Percentiles rank a stretch among this genome's conserved stretches.
These are phyloP conservation scores for Tuber borchii DNA, from an alignment of 495 filamentous ascomycete species.

Conservation along the genomic window DNA sequence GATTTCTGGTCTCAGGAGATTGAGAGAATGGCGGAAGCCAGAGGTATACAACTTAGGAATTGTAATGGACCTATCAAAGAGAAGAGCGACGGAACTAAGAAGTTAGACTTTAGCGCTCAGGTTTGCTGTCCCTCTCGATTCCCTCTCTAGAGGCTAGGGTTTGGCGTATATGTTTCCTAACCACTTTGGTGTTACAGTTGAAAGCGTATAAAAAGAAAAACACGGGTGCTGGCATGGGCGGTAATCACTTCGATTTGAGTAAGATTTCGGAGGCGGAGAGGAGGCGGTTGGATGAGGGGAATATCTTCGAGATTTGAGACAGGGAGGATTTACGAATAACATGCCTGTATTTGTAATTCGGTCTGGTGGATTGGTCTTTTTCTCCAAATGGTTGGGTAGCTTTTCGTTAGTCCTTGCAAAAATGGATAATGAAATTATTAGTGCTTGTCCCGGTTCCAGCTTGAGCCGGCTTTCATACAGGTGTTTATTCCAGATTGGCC, in stretches of 20 bases:
- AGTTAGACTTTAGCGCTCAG: background rate
- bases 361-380: background rate
- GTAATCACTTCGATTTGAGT: background rate
- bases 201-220: background rate
- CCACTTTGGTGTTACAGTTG: background rate
- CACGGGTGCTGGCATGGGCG: background rate
- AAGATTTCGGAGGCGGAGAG: background rate
- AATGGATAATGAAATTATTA: background rate
- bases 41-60: constrained; percentile 7
- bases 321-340: background rate
- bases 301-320: background rate
- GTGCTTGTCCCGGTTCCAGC: background rate
- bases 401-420: background rate
- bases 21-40: constrained; percentile 7
- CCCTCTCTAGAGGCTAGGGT: background rate
- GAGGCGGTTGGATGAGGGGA: background rate
- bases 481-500: background rate
- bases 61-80: constrained; percentile 11
- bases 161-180: background rate
- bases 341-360: background rate
- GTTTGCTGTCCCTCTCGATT: background rate
- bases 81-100: background rate
- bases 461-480: background rate
- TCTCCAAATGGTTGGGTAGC: background rate
- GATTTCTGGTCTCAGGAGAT: constrained; percentile 10